phyloP scores from a whole-genome alignment of 2,329 filamentous ascomycete genomes.

The Calonectria honghensis region DNA sequence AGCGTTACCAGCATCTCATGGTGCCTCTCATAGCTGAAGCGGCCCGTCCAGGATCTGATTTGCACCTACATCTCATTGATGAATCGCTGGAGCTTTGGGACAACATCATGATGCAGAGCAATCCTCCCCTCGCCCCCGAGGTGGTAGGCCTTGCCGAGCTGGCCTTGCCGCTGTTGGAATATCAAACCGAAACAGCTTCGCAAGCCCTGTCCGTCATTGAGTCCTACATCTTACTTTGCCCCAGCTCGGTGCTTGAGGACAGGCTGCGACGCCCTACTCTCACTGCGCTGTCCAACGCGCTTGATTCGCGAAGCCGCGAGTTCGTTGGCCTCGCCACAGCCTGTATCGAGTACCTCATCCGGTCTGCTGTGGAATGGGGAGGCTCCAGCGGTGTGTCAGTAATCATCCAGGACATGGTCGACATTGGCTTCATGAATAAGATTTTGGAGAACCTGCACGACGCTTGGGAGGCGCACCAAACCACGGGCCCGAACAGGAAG shows the following conservation, averaged over 20 bases:
- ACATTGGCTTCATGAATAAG: conserved; percentile 76
- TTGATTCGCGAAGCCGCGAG: conserved; percentile 74
- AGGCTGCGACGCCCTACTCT: conserved; percentile 70
- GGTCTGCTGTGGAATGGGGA: conserved; percentile 77
- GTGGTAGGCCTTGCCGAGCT: conserved; percentile 78
- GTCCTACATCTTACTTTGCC: conserved; percentile 81
- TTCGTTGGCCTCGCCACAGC: conserved; percentile 74
- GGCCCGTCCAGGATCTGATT: conserved; percentile 83
- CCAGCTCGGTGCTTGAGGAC: conserved; percentile 78
- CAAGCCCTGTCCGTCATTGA: conserved; percentile 79
- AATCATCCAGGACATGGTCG: conserved; percentile 80
- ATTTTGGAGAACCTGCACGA: conserved; percentile 81
- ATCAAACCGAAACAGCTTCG: conserved; percentile 78
- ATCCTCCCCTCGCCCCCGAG: conserved; percentile 75
- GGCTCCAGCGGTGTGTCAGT: conserved; percentile 76
- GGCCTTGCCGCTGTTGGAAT: conserved; percentile 79
- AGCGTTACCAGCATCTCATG: conserved; percentile 86
- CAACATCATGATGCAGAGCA: conserved; percentile 81
- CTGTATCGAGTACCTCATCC: conserved; percentile 79
- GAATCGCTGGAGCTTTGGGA: conserved; percentile 94
- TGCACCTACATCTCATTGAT: conserved; percentile 89
- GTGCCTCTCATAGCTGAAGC: conserved; percentile 89
- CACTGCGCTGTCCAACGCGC: conserved; percentile 69
- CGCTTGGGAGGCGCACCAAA: conserved; percentile 84
- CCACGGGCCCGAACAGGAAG: conserved; percentile 85